A percentile compares a stretch with the other conserved stretches of the same genome.
Conservation (phyloP, 2,329 filamentous ascomycete species). For the Curvularia hawaiiensis region DNA sequence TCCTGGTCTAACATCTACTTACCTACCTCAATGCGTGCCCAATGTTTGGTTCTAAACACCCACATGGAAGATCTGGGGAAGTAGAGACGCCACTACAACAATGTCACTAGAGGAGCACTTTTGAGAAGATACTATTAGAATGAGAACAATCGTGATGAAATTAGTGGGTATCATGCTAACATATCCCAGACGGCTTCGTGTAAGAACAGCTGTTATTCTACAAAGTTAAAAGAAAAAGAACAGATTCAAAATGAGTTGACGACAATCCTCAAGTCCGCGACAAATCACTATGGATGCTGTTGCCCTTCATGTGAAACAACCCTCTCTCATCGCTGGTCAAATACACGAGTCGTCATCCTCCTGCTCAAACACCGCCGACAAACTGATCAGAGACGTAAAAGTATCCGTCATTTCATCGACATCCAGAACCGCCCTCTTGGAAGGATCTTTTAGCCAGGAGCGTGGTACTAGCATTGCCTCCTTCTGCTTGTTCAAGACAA, state of each 20-base stretch:
- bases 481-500: no score
- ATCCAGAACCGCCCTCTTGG: no score
- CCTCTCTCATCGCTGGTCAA: no score
- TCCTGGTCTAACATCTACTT: not conserved
- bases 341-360: constrained; percentile 15
- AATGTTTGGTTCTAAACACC: not conserved
- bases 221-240: not conserved
- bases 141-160: not conserved
- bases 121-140: not conserved
- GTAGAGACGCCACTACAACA: not conserved
- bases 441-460: no score
- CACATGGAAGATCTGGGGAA: not conserved
- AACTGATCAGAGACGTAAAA: no score
- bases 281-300: not conserved
- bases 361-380: not conserved
- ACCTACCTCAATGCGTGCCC: not conserved
- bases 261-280: no score
- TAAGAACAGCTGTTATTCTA: not conserved
- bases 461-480: no score
- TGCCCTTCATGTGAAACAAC: no score
- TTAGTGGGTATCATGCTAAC: not conserved
- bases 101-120: not conserved
- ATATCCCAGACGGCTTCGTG: not conserved
- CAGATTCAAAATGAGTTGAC: not conserved
- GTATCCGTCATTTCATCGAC: no score